Conservation (phyloP, 768 basidiomycete genomes). For the Termitomyces sp. region DNA sequence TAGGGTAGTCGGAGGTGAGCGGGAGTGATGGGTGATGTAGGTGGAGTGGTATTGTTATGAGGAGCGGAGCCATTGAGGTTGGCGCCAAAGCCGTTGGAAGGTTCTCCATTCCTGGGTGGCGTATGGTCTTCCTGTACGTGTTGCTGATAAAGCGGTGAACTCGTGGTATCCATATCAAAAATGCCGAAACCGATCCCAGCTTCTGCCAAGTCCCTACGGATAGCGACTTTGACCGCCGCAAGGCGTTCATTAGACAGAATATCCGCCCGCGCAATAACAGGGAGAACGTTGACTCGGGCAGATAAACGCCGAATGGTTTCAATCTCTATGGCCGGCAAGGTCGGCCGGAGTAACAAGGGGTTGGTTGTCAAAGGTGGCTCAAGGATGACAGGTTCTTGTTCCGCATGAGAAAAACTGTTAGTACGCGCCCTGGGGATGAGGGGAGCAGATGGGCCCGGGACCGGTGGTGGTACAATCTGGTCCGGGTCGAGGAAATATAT, state of each 20-base stretch:
- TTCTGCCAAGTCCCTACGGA: slow-evolving; percentile 76
- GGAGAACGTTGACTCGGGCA: slow-evolving; percentile 80
- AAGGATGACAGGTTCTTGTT: slow-evolving; percentile 72
- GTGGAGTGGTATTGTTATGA: slow-evolving; percentile 49
- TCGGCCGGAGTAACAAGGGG: slow-evolving; percentile 60
- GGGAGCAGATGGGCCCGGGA: slow-evolving; percentile 61
- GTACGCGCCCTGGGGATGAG: slow-evolving; percentile 63
- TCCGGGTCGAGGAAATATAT: slow-evolving; percentile 88
- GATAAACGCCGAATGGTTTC: slow-evolving; percentile 75
- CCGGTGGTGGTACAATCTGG: slow-evolving; percentile 66
- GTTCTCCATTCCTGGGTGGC: slow-evolving; percentile 43
- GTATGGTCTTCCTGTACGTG: slow-evolving; percentile 40
- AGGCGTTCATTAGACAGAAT: slow-evolving; percentile 78
- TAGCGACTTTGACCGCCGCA: slow-evolving; percentile 71
- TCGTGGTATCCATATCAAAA: slow-evolving; percentile 64
- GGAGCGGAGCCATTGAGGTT: slow-evolving; percentile 48
- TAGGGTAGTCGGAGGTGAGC: slow-evolving; percentile 70
- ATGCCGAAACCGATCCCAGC: slow-evolving; percentile 88
- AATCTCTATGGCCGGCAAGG: slow-evolving; percentile 68
- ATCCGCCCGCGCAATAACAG: slow-evolving; percentile 80
- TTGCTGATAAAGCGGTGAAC: slow-evolving; percentile 34
- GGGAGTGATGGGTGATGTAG: slow-evolving; percentile 59
- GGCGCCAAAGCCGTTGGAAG: slow-evolving; percentile 44
- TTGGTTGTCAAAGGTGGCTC: slow-evolving; percentile 75
- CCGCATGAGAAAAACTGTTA: slow-evolving; percentile 67